Base-by-base conservation (phyloP, 345 rosid species). In the Lumnitzera racemosa region DNA sequence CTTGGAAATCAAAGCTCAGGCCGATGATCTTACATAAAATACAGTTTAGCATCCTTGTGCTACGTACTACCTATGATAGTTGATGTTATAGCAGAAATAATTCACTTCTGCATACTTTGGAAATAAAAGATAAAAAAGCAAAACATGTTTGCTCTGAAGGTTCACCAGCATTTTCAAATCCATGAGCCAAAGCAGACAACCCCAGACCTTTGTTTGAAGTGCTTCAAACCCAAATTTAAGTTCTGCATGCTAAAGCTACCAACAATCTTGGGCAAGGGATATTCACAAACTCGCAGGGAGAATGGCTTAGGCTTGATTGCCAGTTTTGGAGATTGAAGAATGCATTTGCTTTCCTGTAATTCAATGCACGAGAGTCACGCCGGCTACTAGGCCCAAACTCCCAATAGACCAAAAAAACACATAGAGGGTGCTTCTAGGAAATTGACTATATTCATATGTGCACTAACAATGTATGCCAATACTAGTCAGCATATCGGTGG, bases 321-420 rank as follows among this genome's bases (percentile, higher is more conserved):
- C 64, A 76, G 70, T 72, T 75, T 80, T 61, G 67, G 74, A 74
- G 69, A 70, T 70, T 16, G 76, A 70, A 85, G 83, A 59, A 76
- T 58, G 77, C 83, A 86, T 64, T 82, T 83, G 61, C 82, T 81
- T 68, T 73, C 95, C 95, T 85, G 90, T 79, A 71, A 83, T 61
- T 62, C 81, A 83, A 70, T 58, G 55, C 55, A 73, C 76, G 58
- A 70, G 71, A 75, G 71, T 76, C 72, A 77, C 61, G 61, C 76
- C 52, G 69, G 69, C 53, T 55, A 56, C 70, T 67, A 71, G 57
- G 74, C 56, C 41, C 46, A 55, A 56, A 29, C 27, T 47, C 66
- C 67, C 11, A 57, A 54, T 9, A 57, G 50, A 63, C 57, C 59
- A 17, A 16, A 61, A 57, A 51, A 73, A 36, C 9, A 36, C 9